These are phyloP conservation scores for Apostasia shenzhenica DNA, from an alignment of 106 monocot genomes.

Conservation along the genomic window DNA sequence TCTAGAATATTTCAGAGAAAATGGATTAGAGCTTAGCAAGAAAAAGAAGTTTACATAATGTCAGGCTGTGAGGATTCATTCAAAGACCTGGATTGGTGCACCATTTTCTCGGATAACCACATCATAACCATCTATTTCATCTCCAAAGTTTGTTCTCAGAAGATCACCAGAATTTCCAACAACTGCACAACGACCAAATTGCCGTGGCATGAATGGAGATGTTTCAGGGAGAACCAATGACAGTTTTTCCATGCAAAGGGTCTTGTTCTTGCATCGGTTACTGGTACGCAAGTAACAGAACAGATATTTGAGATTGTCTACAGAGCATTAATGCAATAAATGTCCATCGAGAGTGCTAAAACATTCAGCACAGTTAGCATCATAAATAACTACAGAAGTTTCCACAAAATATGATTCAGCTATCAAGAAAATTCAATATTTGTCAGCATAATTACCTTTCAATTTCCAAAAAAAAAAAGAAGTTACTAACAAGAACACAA, in stretches of 20 bases:
- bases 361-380: no score
- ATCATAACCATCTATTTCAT: conserved; percentile 96
- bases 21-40: conserved; percentile 1
- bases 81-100: conserved; percentile 77
- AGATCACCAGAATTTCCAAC: conserved; percentile 99
- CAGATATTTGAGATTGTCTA: no score
- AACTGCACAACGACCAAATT: conserved; percentile 89
- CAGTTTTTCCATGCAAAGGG: conserved; percentile 89
- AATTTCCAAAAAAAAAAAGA: no score
- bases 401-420: no score
- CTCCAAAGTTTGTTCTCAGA: conserved; percentile 90
- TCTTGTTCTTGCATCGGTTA: conserved; percentile 74
- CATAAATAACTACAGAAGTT: no score
- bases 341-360: no score
- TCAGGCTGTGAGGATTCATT: not conserved
- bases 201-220: conserved; percentile 69
- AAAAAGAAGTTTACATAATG: not conserved
- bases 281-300: conserved; percentile 14
- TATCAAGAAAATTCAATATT: no score
- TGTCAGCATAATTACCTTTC: no score
- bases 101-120: conserved; percentile 97
- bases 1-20: conserved; percentile 36
- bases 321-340: no score
- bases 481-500: no score
- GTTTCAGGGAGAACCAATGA: conserved; percentile 78